These are phyloP conservation scores for Musa troglodytarum DNA, from an alignment of 176 grass and related monocot genomes.

Conservation along the genomic window DNA sequence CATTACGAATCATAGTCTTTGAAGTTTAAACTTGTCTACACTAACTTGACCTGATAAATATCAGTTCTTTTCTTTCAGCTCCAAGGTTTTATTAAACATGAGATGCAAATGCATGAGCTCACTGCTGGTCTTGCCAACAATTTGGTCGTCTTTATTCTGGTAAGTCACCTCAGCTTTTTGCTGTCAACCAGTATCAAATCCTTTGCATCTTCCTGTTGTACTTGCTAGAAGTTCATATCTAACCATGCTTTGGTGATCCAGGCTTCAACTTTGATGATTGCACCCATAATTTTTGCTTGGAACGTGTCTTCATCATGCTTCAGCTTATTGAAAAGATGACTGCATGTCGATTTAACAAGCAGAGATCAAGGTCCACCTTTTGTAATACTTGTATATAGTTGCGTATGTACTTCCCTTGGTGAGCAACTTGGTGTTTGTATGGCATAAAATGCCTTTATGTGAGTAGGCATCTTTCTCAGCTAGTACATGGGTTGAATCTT, in stretches of 20 bases:
- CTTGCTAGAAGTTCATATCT: too few relatives aligned
- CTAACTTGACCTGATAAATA: conserved; percentile 3
- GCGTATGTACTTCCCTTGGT: too few relatives aligned
- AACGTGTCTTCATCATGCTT: conserved; percentile 25
- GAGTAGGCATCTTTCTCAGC: too few relatives aligned
- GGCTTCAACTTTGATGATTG: conserved; percentile 31
- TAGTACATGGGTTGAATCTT: not conserved
- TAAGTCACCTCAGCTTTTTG: conserved; percentile 12
- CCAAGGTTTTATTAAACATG: conserved; percentile 27
- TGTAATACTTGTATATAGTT: too few relatives aligned
- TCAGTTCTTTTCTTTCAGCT: conserved; percentile 20
- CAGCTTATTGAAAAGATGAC: conserved; percentile 6
- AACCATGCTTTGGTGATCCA: conserved; percentile 20
- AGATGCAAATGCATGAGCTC: conserved; percentile 41
- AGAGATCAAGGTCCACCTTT: too few relatives aligned
- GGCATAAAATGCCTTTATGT: too few relatives aligned
- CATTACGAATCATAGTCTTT: too few relatives aligned
- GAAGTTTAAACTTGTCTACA: too few relatives aligned
- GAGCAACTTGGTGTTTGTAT: too few relatives aligned
- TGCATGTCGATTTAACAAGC: too few relatives aligned
- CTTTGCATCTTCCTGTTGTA: not conserved
- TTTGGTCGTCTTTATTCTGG: conserved; percentile 28
- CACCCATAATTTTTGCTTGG: conserved; percentile 29
- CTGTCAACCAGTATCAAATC: not conserved
- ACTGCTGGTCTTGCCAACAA: conserved; percentile 32